Evolutionary conservation across 148 eudicot genomes (phyloP).

Genomic region (Diospyros kaki): DNA sequence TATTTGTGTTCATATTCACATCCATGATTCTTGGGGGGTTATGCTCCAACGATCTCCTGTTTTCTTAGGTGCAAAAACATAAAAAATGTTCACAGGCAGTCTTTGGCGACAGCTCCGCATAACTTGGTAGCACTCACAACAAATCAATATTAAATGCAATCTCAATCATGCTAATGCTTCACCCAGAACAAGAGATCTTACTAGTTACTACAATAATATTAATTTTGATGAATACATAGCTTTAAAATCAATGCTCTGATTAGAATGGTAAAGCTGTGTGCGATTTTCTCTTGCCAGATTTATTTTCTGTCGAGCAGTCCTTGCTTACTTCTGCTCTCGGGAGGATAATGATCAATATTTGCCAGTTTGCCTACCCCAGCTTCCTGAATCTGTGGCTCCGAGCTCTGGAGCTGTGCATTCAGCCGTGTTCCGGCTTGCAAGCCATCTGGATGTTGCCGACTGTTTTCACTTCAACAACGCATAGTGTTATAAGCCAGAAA

Average conservation of each 20-base stretch:
- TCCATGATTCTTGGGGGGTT: too few relatives aligned
- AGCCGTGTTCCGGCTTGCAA: slow-evolving; percentile 57
- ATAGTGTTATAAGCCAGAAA: not conserved
- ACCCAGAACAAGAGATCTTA: too few relatives aligned
- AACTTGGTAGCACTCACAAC: not conserved
- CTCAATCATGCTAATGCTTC: too few relatives aligned
- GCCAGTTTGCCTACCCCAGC: slow-evolving; percentile 79
- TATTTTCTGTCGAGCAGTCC: slow-evolving; percentile 88
- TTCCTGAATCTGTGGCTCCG: slow-evolving; percentile 61
- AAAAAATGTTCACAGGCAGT: not conserved
- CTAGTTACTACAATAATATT: too few relatives aligned
- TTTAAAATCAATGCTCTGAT: not conserved
- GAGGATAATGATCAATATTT: slow-evolving; percentile 51
- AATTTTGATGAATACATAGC: not conserved
- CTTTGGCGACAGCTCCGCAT: not conserved
- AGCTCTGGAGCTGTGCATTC: slow-evolving; percentile 68
- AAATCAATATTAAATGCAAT: too few relatives aligned
- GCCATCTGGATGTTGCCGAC: slow-evolving; percentile 59
- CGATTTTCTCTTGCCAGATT: slow-evolving; percentile 50
- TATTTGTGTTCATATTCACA: too few relatives aligned
- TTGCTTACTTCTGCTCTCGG: slow-evolving; percentile 47
- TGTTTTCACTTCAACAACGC: slow-evolving; percentile 35
- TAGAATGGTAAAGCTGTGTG: slow-evolving; percentile 1
- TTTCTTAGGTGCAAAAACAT: too few relatives aligned
- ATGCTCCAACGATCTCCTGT: too few relatives aligned